phyloP scores from a whole-genome alignment of 1,284 basidiomycete genomes.

The Melanopsichium pennsylvanicum region DNA sequence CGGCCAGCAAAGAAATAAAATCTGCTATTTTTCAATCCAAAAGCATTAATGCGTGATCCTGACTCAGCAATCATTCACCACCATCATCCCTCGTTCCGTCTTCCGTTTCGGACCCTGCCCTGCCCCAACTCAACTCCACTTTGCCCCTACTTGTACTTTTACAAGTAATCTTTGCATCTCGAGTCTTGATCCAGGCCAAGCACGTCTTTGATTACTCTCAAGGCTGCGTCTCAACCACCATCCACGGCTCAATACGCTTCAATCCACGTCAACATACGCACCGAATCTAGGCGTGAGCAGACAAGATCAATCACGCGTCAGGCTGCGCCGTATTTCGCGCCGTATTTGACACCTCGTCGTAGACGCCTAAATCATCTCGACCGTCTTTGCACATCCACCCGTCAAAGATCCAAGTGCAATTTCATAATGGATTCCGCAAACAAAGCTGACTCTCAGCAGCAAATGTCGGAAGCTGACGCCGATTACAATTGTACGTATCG shows the following conservation, averaged over 20 bases:
- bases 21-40: conserved; percentile 1
- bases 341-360: neutral
- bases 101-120: neutral
- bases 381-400: neutral
- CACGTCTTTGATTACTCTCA: too few relatives aligned
- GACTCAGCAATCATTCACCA: conserved; percentile 36
- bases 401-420: neutral
- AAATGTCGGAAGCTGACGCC: conserved; percentile 11
- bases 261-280: too few relatives aligned
- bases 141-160: neutral
- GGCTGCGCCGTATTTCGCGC: neutral
- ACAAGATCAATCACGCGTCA: too few relatives aligned
- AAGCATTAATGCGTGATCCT: conserved; percentile 32
- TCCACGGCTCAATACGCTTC: too few relatives aligned
- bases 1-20: too few relatives aligned
- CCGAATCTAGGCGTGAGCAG: too few relatives aligned
- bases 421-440: conserved; percentile 11
- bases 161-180: too few relatives aligned
- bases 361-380: neutral
- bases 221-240: too few relatives aligned
- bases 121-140: neutral
- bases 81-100: conserved; percentile 5
- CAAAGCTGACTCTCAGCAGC: conserved; percentile 13
- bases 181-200: too few relatives aligned
- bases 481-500: conserved; percentile 29